A percentile compares a stretch with the other conserved stretches of the same genome.
These are phyloP conservation scores for Jimgerdemannia flammicorona DNA, from an alignment of 192 early-diverging fungal species.

Conservation along the genomic window DNA sequence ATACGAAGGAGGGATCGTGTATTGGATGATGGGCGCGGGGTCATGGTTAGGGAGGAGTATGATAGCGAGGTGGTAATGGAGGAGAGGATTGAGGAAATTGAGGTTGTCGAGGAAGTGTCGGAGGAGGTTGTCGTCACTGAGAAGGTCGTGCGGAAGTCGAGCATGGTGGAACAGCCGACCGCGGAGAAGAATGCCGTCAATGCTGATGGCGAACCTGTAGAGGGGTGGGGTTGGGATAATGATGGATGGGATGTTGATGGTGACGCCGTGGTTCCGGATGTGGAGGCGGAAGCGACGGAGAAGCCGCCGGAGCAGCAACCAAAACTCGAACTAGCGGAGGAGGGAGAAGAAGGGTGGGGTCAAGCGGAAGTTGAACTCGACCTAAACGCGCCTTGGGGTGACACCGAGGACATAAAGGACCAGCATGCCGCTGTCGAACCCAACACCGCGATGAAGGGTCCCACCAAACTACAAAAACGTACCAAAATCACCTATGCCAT, in stretches of 20 bases:
- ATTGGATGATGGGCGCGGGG: conserved; percentile 35
- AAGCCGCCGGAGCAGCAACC: neutral
- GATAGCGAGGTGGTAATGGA: conserved; percentile 28
- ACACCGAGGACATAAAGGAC: neutral
- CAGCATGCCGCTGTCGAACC: neutral
- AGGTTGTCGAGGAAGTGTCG: conserved; percentile 2
- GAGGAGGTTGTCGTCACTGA: conserved; percentile 23
- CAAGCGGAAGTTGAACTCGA: neutral
- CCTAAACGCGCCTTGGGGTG: conserved; percentile 13
- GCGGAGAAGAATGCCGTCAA: neutral
- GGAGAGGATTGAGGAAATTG: conserved; percentile 21
- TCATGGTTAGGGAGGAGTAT: conserved; percentile 45
- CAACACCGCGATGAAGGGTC: no score
- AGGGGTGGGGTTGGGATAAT: neutral
- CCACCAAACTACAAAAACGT: neutral
- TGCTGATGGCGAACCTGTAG: neutral
- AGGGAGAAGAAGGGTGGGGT: neutral
- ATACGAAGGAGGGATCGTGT: conserved; percentile 37
- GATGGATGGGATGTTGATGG: conserved; percentile 23
- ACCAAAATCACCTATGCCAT: conserved; percentile 10
- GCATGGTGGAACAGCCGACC: neutral
- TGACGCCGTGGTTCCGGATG: neutral
- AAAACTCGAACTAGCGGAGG: neutral
- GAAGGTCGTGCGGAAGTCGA: conserved; percentile 9
- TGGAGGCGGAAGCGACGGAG: neutral